A percentile compares a stretch with the other conserved stretches of the same genome.
Conservation (phyloP, 2,329 filamentous ascomycete genomes). For the Claviceps cyperi region DNA sequence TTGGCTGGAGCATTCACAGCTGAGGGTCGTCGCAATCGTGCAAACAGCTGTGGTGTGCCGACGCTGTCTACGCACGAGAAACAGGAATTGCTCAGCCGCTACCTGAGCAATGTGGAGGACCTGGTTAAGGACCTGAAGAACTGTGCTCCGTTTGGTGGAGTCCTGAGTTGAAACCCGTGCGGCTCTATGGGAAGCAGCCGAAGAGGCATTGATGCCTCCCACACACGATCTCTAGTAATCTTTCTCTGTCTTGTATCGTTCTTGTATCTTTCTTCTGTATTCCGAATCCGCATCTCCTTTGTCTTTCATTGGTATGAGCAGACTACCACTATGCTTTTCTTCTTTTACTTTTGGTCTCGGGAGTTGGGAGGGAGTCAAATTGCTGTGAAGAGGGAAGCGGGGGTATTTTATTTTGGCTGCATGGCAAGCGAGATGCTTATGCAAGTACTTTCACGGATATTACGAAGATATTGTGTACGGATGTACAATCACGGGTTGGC, state of each 20-base stretch:
- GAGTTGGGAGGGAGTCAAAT: constrained; percentile 12
- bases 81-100: constrained; percentile 60
- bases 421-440: neutral
- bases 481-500: constrained; percentile 9
- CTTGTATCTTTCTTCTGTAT: neutral
- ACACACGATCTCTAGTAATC: too few species aligned
- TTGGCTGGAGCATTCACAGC: constrained; percentile 40
- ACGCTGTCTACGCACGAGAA: constrained; percentile 69
- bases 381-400: neutral
- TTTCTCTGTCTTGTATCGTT: neutral
- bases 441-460: constrained; percentile 7
- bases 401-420: neutral
- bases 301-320: neutral
- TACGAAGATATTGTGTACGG: constrained; percentile 13
- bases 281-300: neutral
- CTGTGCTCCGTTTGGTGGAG: constrained; percentile 58
- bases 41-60: constrained; percentile 20
- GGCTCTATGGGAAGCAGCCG: too few species aligned
- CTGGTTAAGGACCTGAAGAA: constrained; percentile 73
- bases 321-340: too few species aligned
- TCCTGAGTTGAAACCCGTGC: constrained; percentile 16
- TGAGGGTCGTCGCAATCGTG: constrained; percentile 18
- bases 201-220: too few species aligned
- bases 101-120: constrained; percentile 71
- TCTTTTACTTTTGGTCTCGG: neutral